These are phyloP conservation scores for Exophiala phaeomuriformis DNA, from an alignment of 2,329 filamentous ascomycete species.

Conservation along the genomic window DNA sequence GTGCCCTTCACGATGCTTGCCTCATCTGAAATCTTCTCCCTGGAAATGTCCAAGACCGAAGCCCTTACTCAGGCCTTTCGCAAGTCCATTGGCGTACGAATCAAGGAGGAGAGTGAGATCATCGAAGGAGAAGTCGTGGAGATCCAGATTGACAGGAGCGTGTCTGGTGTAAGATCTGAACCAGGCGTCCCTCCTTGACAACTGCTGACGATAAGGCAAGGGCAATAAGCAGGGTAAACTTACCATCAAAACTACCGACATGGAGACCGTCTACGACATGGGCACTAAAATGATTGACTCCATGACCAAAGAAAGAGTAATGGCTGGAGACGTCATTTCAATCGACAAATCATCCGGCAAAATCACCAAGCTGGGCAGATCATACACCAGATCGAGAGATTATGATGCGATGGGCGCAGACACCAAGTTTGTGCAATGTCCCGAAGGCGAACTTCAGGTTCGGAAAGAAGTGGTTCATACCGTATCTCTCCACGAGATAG, in stretches of 20 bases:
- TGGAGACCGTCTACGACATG: slow-evolving; percentile 99
- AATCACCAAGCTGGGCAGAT: slow-evolving; percentile 93
- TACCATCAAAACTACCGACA: slow-evolving; percentile 98
- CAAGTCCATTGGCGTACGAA: slow-evolving; percentile 94
- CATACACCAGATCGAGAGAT: slow-evolving; percentile 88
- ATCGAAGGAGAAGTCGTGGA: slow-evolving; percentile 99
- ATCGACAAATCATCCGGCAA: slow-evolving; percentile 98
- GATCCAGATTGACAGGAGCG: slow-evolving; percentile 94
- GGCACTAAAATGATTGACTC: slow-evolving; percentile 99
- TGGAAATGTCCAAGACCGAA: slow-evolving; percentile 99
- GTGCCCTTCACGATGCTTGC: slow-evolving; percentile 95
- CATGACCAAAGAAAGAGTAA: slow-evolving; percentile 98
- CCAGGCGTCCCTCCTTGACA: neutral
- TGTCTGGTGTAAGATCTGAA: slow-evolving; percentile 61
- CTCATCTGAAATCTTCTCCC: slow-evolving; percentile 93
- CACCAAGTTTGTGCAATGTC: slow-evolving; percentile 96
- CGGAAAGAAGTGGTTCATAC: slow-evolving; percentile 96
- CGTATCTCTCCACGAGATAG: slow-evolving; percentile 93
- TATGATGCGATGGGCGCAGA: slow-evolving; percentile 99
- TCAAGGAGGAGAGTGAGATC: slow-evolving; percentile 98
- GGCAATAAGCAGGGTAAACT: slow-evolving; percentile 98
- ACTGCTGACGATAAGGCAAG: slow-evolving; percentile 31
- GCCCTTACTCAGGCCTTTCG: slow-evolving; percentile 97
- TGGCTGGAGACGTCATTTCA: slow-evolving; percentile 96
- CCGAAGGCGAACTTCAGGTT: slow-evolving; percentile 94